Percentiles rank a stretch among this genome's conserved stretches.
Conservation (phyloP, 2,329 filamentous ascomycete genomes). For the Colletotrichum melonis region DNA sequence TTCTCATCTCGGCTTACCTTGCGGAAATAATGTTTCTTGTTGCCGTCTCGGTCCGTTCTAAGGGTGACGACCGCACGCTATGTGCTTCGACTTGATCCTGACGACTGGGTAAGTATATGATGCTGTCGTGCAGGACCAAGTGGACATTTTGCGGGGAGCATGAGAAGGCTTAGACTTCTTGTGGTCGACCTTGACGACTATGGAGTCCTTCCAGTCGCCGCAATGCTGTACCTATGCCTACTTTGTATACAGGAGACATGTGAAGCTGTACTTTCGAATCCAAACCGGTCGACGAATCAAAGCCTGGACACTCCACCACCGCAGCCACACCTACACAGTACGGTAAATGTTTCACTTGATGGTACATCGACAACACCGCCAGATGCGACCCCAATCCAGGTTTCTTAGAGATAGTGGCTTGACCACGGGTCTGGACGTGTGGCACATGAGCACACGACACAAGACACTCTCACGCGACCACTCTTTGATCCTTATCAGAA, state of each 20-base stretch:
- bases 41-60: constrained; percentile 1
- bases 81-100: neutral
- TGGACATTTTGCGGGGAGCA: neutral
- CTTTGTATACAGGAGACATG: neutral
- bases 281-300: neutral
- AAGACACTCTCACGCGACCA: constrained; percentile 23
- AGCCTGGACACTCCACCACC: neutral
- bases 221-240: neutral
- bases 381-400: constrained; percentile 10
- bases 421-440: constrained; percentile 15
- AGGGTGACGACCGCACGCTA: neutral
- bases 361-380: neutral
- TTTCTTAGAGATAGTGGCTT: constrained; percentile 18
- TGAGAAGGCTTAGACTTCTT: neutral
- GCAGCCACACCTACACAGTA: neutral
- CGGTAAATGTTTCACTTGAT: neutral
- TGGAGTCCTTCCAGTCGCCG: neutral
- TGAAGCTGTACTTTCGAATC: neutral
- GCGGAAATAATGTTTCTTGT: neutral
- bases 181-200: neutral
- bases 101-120: constrained; percentile 16
- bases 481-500: neutral
- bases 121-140: constrained; percentile 20
- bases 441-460: constrained; percentile 33
- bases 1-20: neutral